Conservation (phyloP, 345 rosid species). For the Reutealis trisperma region DNA sequence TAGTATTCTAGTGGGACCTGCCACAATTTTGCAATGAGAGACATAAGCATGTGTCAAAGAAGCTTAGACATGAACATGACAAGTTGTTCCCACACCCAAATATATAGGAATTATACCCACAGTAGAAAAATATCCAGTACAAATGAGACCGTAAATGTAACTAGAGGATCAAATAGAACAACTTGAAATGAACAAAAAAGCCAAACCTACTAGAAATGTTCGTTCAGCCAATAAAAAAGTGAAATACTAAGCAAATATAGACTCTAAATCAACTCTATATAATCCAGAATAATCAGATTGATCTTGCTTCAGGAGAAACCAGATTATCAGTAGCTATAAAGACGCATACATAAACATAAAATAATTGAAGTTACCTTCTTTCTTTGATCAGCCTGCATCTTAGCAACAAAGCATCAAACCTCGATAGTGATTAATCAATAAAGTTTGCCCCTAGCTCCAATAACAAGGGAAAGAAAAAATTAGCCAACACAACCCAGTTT, state of each 20-base stretch:
- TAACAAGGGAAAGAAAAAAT: background rate
- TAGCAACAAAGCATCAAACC: slow-evolving; percentile 51
- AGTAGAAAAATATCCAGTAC: slow-evolving; percentile 15
- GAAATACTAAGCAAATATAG: background rate
- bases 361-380: slow-evolving; percentile 59
- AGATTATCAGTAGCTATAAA: slow-evolving; percentile 9
- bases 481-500: background rate
- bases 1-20: background rate
- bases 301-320: slow-evolving; percentile 8
- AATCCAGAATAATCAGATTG: slow-evolving; percentile 11
- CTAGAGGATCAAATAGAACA: background rate
- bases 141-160: slow-evolving; percentile 7
- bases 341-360: too few species aligned
- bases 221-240: background rate
- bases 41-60: slow-evolving; percentile 10
- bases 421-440: slow-evolving; percentile 21
- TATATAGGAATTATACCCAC: slow-evolving; percentile 17
- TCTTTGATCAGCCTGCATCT: slow-evolving; percentile 94
- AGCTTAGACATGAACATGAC: slow-evolving; percentile 21
- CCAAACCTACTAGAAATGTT: background rate
- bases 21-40: background rate
- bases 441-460: slow-evolving; percentile 25
- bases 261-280: background rate
- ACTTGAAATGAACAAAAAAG: background rate
- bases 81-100: slow-evolving; percentile 20